Evolutionary conservation across 1,284 basidiomycete species (phyloP).

Genomic region (Ganoderma boninense): DNA sequence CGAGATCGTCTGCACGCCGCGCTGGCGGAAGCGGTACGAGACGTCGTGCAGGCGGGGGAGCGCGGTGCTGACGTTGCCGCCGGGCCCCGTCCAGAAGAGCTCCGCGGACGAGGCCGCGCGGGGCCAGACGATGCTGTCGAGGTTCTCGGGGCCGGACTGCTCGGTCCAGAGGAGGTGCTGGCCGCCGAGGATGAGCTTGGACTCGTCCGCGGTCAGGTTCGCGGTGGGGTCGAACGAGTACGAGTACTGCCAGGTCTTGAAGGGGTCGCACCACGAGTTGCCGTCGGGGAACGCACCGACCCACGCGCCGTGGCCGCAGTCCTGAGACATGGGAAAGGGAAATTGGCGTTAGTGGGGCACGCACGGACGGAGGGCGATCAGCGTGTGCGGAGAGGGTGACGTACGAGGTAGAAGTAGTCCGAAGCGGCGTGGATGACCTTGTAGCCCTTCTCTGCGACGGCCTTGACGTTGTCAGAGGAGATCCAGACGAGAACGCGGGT

Average conservation of each 20-base stretch:
- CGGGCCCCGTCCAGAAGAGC: constrained; percentile 82
- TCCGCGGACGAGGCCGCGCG: constrained; percentile 83
- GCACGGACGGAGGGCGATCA: neutral
- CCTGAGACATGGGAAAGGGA: constrained; percentile 47
- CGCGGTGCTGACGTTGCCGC: constrained; percentile 64
- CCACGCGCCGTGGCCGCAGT: constrained; percentile 86
- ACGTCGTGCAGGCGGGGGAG: constrained; percentile 82
- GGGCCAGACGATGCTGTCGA: constrained; percentile 83
- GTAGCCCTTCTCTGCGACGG: constrained; percentile 57
- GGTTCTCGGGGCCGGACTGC: constrained; percentile 73
- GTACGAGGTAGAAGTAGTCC: constrained; percentile 69
- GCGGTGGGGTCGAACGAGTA: constrained; percentile 80
- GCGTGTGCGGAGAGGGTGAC: constrained; percentile 25
- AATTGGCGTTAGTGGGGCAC: neutral
- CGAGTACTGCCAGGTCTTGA: constrained; percentile 80
- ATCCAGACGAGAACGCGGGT: constrained; percentile 80
- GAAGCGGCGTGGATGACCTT: constrained; percentile 61
- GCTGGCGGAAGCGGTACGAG: constrained; percentile 70
- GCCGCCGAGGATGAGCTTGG: constrained; percentile 71
- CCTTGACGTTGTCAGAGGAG: constrained; percentile 51
- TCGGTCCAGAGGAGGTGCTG: constrained; percentile 84
- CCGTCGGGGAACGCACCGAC: constrained; percentile 62
- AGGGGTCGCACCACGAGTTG: constrained; percentile 75
- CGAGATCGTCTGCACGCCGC: constrained; percentile 73
- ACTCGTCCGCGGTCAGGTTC: constrained; percentile 59